Base-by-base conservation (phyloP, 1,284 basidiomycete genomes). In the Cutaneotrichosporon sp. region DNA sequence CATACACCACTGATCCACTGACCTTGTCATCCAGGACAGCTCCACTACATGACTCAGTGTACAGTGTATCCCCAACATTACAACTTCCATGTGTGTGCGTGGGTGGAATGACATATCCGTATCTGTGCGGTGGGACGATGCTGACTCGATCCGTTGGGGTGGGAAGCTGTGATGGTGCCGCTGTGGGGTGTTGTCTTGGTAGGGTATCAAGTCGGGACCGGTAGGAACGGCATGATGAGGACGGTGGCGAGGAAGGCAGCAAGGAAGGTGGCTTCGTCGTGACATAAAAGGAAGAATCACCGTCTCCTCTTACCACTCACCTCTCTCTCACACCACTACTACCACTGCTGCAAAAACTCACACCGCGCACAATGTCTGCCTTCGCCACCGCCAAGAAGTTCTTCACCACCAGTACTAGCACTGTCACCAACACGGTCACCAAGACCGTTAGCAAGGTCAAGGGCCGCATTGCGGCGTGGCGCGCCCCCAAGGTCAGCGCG, bases 401-500 rank as follows among this genome's bases (percentile, higher is more conserved):
- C 47, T 26, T 49, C 47, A 3, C 26, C 26, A 26, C 3, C 26
- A 26, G 26, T 26, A 26, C 26, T 26, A 26, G 26, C 26, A 26
- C 26, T 26, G 26, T 26, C 26, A 26, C 47, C 47, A 49, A 26
- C 21, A 49, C 21, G n/a, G 9, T 49, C 47, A 49, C n/a, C 10
- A 49, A 22, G 21, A 49, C 21, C 47, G 9, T 49, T n/a, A 49
- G 6, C 10, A 49, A 22, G 21, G 47, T 49, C 47, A 49, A 49
- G 47, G 22, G 8, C 47, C n/a, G 22, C 21, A 22, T 49, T 49
- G 47, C 47, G 47, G 47, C n/a, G 47, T 49, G 47, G 47, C 47
- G 47, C 47, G 10, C 10, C 21, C 47, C 47, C 47, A 42, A 42
- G 40, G 13, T 13, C 40, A 16, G 16, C 40, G 40, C 40, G 1